Percentiles rank a stretch among this genome's conserved stretches.
Conservation (phyloP, 148 eudicot species). For the Simmondsia chinensis region DNA sequence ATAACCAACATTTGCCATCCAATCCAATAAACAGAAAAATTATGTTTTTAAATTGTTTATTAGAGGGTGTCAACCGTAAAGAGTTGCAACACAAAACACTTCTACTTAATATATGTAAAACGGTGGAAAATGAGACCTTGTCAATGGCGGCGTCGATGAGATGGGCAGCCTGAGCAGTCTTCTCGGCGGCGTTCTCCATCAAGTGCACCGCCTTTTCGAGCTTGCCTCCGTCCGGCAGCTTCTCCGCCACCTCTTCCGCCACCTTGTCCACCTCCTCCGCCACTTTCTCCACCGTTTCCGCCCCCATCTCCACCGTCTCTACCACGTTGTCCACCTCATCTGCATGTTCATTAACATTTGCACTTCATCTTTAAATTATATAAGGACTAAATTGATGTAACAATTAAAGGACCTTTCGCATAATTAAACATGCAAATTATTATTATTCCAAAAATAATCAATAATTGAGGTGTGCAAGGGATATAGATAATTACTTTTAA, state of each 20-base stretch:
- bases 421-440: too few relatives aligned
- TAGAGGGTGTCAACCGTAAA: background rate
- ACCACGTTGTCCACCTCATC: conserved; percentile 26
- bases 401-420: too few relatives aligned
- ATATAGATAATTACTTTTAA: conserved; percentile 9
- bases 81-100: background rate
- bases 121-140: conserved; percentile 17
- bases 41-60: too few relatives aligned
- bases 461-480: background rate
- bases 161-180: conserved; percentile 28
- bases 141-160: conserved; percentile 23
- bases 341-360: too few relatives aligned
- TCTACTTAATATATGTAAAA: too few relatives aligned
- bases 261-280: conserved; percentile 34
- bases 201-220: conserved; percentile 9
- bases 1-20: too few relatives aligned
- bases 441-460: background rate
- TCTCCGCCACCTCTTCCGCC: conserved; percentile 24
- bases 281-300: conserved; percentile 33
- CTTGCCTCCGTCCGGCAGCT: conserved; percentile 20
- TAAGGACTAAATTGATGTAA: too few relatives aligned
- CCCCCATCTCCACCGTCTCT: conserved; percentile 21
- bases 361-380: too few relatives aligned
- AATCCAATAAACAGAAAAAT: too few relatives aligned
- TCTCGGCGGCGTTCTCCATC: conserved; percentile 23